Conservation (phyloP, 2,329 filamentous ascomycete genomes). For the Botrytis fragariae region DNA sequence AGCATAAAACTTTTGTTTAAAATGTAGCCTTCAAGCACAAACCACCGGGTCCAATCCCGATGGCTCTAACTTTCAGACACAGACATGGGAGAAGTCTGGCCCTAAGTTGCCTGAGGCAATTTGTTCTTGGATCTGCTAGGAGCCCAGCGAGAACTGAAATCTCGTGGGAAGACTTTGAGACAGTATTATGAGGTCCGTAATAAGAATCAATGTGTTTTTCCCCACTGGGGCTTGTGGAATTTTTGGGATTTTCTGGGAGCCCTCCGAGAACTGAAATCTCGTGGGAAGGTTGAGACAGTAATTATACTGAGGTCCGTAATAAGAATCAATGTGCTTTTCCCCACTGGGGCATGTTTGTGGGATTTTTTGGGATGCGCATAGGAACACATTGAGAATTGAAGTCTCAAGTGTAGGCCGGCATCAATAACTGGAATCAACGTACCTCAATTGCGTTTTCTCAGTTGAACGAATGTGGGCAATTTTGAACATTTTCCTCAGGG, state of each 20-base stretch:
- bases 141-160: neutral
- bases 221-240: neutral
- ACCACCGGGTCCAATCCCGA: neutral
- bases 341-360: neutral
- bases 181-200: neutral
- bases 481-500: neutral
- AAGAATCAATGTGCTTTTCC: neutral
- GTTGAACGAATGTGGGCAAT: too few species aligned
- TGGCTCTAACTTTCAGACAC: slow-evolving; percentile 1
- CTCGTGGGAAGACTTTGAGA: neutral
- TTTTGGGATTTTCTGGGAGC: neutral
- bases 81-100: neutral
- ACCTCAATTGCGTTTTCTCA: neutral
- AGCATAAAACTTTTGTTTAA: neutral
- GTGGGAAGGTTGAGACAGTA: neutral
- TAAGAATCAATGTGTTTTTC: neutral
- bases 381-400: neutral
- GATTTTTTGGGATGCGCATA: neutral
- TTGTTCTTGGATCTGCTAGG: neutral
- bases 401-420: neutral
- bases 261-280: neutral
- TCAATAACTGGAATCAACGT: neutral
- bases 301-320: neutral
- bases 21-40: neutral
- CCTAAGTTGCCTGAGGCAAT: neutral